Base-by-base conservation (phyloP, 2,329 filamentous ascomycete species). In the Mariannaea sp. region DNA sequence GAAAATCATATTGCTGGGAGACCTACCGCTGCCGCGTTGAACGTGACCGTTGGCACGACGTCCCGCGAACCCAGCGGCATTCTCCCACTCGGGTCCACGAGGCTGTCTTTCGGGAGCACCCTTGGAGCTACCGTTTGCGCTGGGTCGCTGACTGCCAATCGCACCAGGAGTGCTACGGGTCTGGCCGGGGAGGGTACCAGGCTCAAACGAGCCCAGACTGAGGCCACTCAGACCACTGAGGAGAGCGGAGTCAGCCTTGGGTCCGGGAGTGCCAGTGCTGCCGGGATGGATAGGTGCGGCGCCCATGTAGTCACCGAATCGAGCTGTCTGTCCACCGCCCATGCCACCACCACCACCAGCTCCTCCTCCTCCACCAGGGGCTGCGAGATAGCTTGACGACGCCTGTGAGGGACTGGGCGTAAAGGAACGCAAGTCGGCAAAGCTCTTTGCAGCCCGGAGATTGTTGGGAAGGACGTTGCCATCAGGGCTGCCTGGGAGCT, bases 361-460 rank as follows among this genome's bases (percentile, higher is more conserved):
- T n/a, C 81, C 83, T 59, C 84, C 84, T 49, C 90, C 68, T 22
- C 72, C 73, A n/a, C 61, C 53, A 9, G 73, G 68, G 4, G 66
- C 73, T 20, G n/a, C n/a, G n/a, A 75, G 72, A 70, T 95, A 96
- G 77, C 91, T 95, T 5, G 90, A 90, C 14, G 90, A 91, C 1
- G 73, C 71, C 10, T 94, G 96, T 3, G 90, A 93, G 5, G 94
- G 93, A 64, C 93, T 97, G 9, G 93, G 93, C 13, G 92, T 97
- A 75, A 95, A 96, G 1, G 92, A 96, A 60, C 93, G 89, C 59
- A 99, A 77, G 70, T 99, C 94, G 29, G 93, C 94, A 70, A 97
- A 97, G 44, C 93, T 97, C 78, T 97, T 97, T 57, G 93, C 94
- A 22, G 90, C 90, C 36, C 94, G 88, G 29, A 99, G 83, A 67